Conservation (phyloP, 345 rosid species). For the Pistacia atlantica region DNA sequence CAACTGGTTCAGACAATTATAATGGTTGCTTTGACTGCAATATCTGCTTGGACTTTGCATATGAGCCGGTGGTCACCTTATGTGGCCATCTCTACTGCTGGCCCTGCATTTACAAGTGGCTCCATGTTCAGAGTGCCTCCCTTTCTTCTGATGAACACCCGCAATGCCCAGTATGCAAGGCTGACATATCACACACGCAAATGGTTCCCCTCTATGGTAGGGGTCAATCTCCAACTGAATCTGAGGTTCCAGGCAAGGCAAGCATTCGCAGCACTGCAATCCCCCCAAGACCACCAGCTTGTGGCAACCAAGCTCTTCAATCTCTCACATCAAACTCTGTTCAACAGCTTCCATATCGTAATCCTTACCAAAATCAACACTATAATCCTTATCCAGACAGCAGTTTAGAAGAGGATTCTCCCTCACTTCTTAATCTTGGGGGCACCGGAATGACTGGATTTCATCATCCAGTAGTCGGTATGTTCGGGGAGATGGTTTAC, state of each 20-base stretch:
- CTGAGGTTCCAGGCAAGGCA: conserved; percentile 36
- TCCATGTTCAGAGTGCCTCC: conserved; percentile 64
- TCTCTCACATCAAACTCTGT: conserved; percentile 23
- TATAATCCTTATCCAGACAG: conserved; percentile 30
- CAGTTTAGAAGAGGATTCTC: conserved; percentile 30
- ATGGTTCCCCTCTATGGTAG: conserved; percentile 95
- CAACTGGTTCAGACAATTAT: conserved; percentile 33
- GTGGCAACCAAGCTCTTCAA: conserved; percentile 34
- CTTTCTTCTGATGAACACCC: conserved; percentile 60
- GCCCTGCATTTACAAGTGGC: conserved; percentile 98
- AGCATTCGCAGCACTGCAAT: conserved; percentile 33
- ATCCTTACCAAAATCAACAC: conserved; percentile 55
- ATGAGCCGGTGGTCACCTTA: conserved; percentile 86
- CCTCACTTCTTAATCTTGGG: conserved; percentile 34
- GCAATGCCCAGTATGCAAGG: conserved; percentile 95
- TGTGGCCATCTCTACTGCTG: conserved; percentile 99
- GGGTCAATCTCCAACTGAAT: conserved; percentile 41
- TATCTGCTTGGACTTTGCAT: conserved; percentile 80
- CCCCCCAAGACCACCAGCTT: conserved; percentile 81
- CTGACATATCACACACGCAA: conserved; percentile 67
- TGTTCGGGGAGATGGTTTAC: conserved; percentile 78
- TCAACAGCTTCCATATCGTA: conserved; percentile 64
- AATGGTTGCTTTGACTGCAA: conserved; percentile 85
- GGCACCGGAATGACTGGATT: conserved; percentile 28
- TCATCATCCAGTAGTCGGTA: conserved; percentile 54